Evolutionary conservation across 441 rosid species (phyloP).

Genomic region (Eruca vesicaria): DNA sequence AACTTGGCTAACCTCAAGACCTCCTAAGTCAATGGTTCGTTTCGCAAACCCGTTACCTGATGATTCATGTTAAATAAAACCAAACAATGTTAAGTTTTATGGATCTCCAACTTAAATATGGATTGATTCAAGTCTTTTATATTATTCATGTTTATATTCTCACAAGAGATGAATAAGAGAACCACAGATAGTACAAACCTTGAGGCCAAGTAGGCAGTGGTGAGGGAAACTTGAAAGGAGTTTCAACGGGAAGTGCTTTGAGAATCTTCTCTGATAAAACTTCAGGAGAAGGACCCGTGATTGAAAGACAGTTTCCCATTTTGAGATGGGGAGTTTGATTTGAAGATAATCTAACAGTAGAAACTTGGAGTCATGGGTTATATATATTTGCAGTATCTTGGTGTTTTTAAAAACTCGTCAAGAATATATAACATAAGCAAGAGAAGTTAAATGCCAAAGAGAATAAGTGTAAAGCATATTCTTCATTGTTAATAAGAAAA

Average conservation of each 20-base stretch:
- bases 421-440: neutral
- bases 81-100: neutral
- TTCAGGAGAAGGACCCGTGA: neutral
- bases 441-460: neutral
- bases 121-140: neutral
- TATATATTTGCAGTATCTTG: neutral
- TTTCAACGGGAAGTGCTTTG: constrained; percentile 50
- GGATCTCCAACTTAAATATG: neutral
- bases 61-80: neutral
- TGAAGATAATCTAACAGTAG: neutral
- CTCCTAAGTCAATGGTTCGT: constrained; percentile 70
- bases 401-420: neutral
- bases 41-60: constrained; percentile 68
- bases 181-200: constrained; percentile 35
- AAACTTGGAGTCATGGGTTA: neutral
- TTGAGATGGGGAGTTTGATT: neutral
- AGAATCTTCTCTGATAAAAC: constrained; percentile 31
- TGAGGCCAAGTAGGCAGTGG: constrained; percentile 66
- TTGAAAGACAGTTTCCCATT: constrained; percentile 53
- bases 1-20: constrained; percentile 57
- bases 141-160: neutral
- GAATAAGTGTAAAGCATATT: constrained; percentile 28
- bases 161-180: neutral
- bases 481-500: neutral
- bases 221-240: constrained; percentile 64